phyloP scores from a whole-genome alignment of 139 green algal genomes.

The Choricystis sp. region DNA sequence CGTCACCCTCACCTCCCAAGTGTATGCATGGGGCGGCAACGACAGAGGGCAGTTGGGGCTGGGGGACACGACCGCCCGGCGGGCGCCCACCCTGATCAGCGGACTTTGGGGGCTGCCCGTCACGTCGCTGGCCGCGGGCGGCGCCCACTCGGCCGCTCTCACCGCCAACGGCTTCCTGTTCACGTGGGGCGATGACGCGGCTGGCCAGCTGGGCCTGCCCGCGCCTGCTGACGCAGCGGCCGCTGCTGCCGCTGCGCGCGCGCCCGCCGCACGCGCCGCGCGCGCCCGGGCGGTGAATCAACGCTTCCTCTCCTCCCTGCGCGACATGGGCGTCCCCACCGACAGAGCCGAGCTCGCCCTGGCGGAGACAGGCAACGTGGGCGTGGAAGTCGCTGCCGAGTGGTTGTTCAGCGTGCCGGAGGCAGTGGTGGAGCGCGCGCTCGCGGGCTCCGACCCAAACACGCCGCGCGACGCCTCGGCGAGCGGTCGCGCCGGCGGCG shows the following conservation, averaged over 20 bases:
- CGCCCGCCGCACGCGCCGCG: too few relatives aligned
- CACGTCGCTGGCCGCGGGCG: constrained; percentile 52
- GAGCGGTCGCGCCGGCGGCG: constrained; percentile 5
- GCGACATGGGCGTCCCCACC: constrained; percentile 74
- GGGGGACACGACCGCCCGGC: constrained; percentile 36
- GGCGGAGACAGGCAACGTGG: constrained; percentile 63
- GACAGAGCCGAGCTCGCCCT: constrained; percentile 51
- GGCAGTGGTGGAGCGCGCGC: not conserved
- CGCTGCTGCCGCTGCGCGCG: too few relatives aligned
- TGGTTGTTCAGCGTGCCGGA: constrained; percentile 51
- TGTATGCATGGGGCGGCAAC: constrained; percentile 70
- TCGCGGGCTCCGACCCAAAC: not conserved
- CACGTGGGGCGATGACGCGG: constrained; percentile 66
- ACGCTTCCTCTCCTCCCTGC: constrained; percentile 52
- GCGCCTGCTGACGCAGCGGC: constrained; percentile 28
- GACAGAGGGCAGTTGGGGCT: constrained; percentile 57
- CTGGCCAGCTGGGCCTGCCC: constrained; percentile 70
- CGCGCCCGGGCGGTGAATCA: constrained; percentile 38
- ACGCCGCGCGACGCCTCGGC: not conserved
- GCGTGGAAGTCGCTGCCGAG: constrained; percentile 80
- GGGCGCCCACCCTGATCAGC: constrained; percentile 38
- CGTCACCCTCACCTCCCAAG: constrained; percentile 60
- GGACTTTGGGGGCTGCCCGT: constrained; percentile 67
- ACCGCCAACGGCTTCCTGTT: constrained; percentile 70
- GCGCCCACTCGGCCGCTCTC: constrained; percentile 55